Base-by-base conservation (phyloP, 1,139 yeast genomes). In the Saccharomyces hybrid region DNA sequence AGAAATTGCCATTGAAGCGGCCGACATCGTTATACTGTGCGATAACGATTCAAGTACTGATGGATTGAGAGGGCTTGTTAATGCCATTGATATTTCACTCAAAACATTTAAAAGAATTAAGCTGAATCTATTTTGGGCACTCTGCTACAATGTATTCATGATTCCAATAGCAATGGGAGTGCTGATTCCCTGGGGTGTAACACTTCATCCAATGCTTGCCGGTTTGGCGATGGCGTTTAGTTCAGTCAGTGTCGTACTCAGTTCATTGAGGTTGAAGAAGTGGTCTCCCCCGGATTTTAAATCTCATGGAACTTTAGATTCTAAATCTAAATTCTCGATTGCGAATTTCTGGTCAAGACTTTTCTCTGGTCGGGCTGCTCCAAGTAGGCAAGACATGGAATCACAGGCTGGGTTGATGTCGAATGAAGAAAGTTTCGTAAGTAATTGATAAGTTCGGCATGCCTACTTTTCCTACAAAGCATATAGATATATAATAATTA, bases 121-220 rank as follows among this genome's bases (percentile, higher is more conserved):
- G 68, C 62, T 84, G 66, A 95, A 95, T 66, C 83, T 93, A 57
- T 66, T 88, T 49, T 86, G 97, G 85, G 97, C 99, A 0, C 78
- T 86, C 9, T 72, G 90, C 46, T 95, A 95, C 72, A 95, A 95
- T 64, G 57, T 88, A 48, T 71, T 88, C 44, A 90, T 93, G 97
- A 78, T 95, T 47, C 99, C 99, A 2, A 81, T 93, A 66, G 97
- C 99, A 1, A 91, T 93, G 97, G 98, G 98, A 2, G 75, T 86
- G 16, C 70, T 86, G 54, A 76, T 91, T 50, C 97, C 96, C 2
- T 83, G 87, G 69, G 88, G 89, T 28, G 70, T 89, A 47, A 81
- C 84, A 71, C 70, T 86, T 61, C 86, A 93, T 54, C 96, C 97
- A n/a, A 86, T 95, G 64, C 82, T 88, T 64, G 95, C 96, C 20